Evolutionary conservation across 305 asterid species (phyloP).

Genomic region (Striga hermonthica): DNA sequence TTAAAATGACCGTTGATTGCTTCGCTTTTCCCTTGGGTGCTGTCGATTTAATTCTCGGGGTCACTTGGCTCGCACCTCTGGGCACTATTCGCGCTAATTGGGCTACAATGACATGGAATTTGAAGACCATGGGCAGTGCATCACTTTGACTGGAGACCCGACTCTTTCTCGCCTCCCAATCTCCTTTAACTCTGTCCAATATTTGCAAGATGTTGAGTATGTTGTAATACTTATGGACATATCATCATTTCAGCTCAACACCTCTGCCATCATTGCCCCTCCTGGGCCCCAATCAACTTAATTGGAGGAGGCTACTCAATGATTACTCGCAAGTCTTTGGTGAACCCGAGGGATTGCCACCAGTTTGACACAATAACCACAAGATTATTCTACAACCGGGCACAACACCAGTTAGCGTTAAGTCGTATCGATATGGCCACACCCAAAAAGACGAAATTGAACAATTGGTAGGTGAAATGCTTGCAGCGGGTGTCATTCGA

Average conservation of each 20-base stretch:
- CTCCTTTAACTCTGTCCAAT: too few relatives aligned
- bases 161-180: too few relatives aligned
- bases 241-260: too few relatives aligned
- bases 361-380: not conserved
- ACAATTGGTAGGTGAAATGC: not conserved
- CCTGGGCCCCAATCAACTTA: too few relatives aligned
- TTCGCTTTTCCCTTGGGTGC: not conserved
- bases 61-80: not conserved
- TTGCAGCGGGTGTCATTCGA: not conserved
- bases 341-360: not conserved
- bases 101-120: not conserved
- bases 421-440: not conserved
- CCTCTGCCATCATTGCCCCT: too few relatives aligned
- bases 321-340: too few relatives aligned
- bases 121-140: not conserved
- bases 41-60: not conserved
- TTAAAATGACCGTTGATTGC: not conserved
- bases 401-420: not conserved
- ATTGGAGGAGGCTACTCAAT: too few relatives aligned
- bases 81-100: not conserved
- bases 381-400: not conserved
- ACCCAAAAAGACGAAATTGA: not conserved
- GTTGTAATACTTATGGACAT: too few relatives aligned
- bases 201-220: too few relatives aligned
- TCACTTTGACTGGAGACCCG: not conserved